phyloP scores from a whole-genome alignment of 1,284 basidiomycete genomes.

The Xerocomus alliaceus region DNA sequence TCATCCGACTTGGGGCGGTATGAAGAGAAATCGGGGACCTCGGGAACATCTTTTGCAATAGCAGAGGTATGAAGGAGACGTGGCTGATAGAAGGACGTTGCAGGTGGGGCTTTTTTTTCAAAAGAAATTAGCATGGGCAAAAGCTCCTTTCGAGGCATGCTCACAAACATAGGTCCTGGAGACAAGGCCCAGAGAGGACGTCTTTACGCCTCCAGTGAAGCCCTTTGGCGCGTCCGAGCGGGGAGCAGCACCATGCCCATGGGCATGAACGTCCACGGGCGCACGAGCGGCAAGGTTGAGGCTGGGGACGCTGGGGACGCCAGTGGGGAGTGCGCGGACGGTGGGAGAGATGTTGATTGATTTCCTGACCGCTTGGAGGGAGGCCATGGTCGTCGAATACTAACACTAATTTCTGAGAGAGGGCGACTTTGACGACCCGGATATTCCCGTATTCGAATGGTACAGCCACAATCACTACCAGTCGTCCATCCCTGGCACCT shows the following conservation, averaged over 20 bases:
- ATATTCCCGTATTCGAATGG: conserved; percentile 30
- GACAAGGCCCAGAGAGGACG: conserved; percentile 59
- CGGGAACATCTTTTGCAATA: conserved; percentile 65
- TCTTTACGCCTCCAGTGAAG: conserved; percentile 63
- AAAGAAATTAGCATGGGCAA: conserved; percentile 14
- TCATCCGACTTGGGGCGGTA: conserved; percentile 80
- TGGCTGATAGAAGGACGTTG: conserved; percentile 64
- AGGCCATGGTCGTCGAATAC: conserved; percentile 55
- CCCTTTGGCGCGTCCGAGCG: conserved; percentile 72
- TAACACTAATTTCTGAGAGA: neutral
- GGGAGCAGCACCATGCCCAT: conserved; percentile 58
- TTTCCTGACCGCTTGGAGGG: conserved; percentile 76
- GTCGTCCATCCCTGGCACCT: conserved; percentile 39
- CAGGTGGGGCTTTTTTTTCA: conserved; percentile 47
- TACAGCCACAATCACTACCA: conserved; percentile 37
- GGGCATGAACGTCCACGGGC: conserved; percentile 66
- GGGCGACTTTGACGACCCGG: conserved; percentile 22
- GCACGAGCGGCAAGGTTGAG: conserved; percentile 74
- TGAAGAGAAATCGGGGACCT: conserved; percentile 88
- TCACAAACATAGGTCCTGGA: conserved; percentile 76
- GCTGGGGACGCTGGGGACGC: conserved; percentile 71
- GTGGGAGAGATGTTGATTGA: conserved; percentile 85
- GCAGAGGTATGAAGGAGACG: conserved; percentile 79
- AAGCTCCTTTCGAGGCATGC: conserved; percentile 36
- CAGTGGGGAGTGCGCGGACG: conserved; percentile 76